Conservation (phyloP, 1,284 basidiomycete genomes). For the Grifola frondosa region DNA sequence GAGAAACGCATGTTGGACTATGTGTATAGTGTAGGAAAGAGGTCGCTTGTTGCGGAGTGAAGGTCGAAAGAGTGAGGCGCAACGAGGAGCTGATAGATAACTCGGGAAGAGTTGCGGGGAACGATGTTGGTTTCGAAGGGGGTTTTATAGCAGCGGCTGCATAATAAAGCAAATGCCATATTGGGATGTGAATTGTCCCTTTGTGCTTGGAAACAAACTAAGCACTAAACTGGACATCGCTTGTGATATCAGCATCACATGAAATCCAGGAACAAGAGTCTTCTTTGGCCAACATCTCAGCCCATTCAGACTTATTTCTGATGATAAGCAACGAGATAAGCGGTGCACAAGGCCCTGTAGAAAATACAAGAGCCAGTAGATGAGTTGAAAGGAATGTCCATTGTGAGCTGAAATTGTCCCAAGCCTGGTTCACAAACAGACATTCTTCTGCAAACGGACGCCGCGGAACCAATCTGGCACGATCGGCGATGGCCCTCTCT, state of each 20-base stretch:
- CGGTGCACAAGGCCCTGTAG: conserved; percentile 7
- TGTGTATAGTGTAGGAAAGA: conserved; percentile 13
- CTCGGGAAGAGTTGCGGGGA: conserved; percentile 26
- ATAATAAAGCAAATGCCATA: too few species aligned
- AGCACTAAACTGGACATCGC: too few species aligned
- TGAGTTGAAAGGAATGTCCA: conserved; percentile 23
- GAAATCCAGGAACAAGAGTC: too few species aligned
- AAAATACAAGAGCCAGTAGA: conserved; percentile 16
- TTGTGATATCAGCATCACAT: too few species aligned
- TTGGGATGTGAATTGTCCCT: too few species aligned
- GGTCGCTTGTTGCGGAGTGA: conserved; percentile 18
- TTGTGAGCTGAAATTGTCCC: conserved; percentile 22
- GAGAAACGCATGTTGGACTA: conserved; percentile 54
- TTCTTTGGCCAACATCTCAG: too few species aligned
- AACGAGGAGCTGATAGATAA: conserved; percentile 12
- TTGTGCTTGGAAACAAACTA: too few species aligned
- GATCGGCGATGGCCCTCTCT: neutral
- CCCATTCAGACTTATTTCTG: too few species aligned
- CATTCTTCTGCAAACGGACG: too few species aligned
- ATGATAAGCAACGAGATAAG: neutral
- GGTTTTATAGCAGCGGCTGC: conserved; percentile 21
- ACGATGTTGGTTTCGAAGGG: conserved; percentile 3
- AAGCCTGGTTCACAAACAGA: too few species aligned
- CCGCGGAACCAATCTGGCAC: too few species aligned
- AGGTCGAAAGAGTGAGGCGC: conserved; percentile 18